Evolutionary conservation across 2,329 filamentous ascomycete genomes (phyloP), one percentile per base, ranked within the genome.

Genomic region (Chlorencoelia australis): DNA sequence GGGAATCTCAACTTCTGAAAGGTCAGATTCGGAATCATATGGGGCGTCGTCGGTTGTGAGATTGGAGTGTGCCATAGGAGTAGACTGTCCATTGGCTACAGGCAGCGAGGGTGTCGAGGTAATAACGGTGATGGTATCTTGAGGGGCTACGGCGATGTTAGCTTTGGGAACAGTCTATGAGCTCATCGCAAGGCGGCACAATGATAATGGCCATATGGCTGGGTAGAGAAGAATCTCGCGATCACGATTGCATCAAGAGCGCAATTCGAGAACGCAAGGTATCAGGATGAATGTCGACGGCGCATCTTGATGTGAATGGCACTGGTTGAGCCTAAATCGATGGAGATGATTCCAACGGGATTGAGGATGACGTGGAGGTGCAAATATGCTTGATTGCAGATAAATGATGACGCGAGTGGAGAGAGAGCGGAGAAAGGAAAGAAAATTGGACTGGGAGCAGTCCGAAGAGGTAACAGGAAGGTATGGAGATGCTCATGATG

Each of bases 1-100:
- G 46, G 65, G 59, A 52, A 81, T 73, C 55, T 73, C 71, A 50
- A 73, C 67, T 53, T 93, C 82, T 52, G 83, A 87, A 42, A 82
- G 69, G 50, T 87, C 83, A 68, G 77, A 85, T 51, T 86, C 83
- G 61, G 72, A 82, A 47, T 70, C 70, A 43, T 70, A 65, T 30
- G 63, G 63, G 42, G 62, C 59, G 39, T 68, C 65, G 33, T 57
- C 51, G 33, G 52, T 53, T 15, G 47, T 50, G 22, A 51, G 44
- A 7, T 42, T 60, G 48, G 67, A 62, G 49, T 67, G 65, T 46
- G 67, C 62, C 46, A 64, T 61, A 50, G 73, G 69, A 56, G 73
- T 73, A 51, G 66, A 56, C 60, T 79, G 72, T 56, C 80, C 81
- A 62, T 86, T 83, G 54, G 71, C 68, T 55, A 75, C 67, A 62